Percentiles rank a stretch among this genome's conserved stretches.
These are phyloP conservation scores for Pichia kluyveri DNA, from an alignment of 805 yeast genomes.

Conservation along the genomic window DNA sequence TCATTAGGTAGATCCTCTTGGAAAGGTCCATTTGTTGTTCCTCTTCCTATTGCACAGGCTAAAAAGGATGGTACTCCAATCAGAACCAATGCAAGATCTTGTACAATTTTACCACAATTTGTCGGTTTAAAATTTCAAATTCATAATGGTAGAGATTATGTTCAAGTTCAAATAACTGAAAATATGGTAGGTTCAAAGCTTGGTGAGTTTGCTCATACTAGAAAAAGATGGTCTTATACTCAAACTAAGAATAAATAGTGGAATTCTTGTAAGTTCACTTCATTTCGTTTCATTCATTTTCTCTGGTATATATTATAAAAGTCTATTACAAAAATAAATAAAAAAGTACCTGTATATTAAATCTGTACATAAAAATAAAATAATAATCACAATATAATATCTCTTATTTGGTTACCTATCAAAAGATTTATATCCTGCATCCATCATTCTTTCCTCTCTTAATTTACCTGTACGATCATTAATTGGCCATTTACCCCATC, in stretches of 20 bases:
- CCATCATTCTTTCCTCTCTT: constrained; percentile 54
- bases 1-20: constrained; percentile 46
- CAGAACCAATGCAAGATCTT: constrained; percentile 90
- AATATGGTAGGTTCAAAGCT: constrained; percentile 95
- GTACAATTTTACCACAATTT: constrained; percentile 92
- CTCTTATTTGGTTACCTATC: background rate
- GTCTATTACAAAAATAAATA: too few species aligned
- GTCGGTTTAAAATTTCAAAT: constrained; percentile 92
- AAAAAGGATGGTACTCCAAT: constrained; percentile 73
- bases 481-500: constrained; percentile 94
- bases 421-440: background rate
- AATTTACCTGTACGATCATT: constrained; percentile 74
- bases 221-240: constrained; percentile 79
- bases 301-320: too few species aligned
- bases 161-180: constrained; percentile 76
- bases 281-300: too few species aligned
- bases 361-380: background rate
- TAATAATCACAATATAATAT: background rate
- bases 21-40: constrained; percentile 89
- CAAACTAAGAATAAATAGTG: constrained; percentile 56
- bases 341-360: constrained; percentile 4
- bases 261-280: background rate
- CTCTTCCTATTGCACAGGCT: constrained; percentile 87
- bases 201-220: constrained; percentile 92
- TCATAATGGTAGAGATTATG: constrained; percentile 93